Evolutionary conservation across 768 basidiomycete genomes (phyloP), one percentile per base, ranked within the genome.

Genomic region (Tricholoma sp.): DNA sequence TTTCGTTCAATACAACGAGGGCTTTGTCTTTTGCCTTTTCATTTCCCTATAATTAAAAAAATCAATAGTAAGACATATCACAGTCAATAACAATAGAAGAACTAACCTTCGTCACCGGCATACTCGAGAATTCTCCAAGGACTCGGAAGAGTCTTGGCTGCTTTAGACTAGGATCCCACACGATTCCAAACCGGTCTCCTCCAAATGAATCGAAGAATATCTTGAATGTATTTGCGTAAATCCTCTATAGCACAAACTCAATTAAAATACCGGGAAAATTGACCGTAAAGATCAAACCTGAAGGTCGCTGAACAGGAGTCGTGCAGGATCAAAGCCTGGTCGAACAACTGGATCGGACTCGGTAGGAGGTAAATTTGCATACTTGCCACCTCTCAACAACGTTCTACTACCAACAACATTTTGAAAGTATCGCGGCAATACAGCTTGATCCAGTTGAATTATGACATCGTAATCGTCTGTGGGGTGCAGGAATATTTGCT

Each of bases 401-500:
- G 80, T 66, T 1, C 70, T 69, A 1, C 74, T 57, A 60, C 88
- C 79, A 0, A 80, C 78, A 4, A 94, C 64, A 47, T 86, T 84
- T 66, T 98, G 91, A 59, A 80, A 72, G 67, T 93, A 90, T 19
- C 91, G 83, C 1, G 92, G 83, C 2, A 93, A 71, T 2, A 79
- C 70, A 12, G 74, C 52, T 0, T 85, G 77, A 43, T 94, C 78
- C 19, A 98, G 79, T 57, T 89, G 81, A 32, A 98, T 75, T 7
- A 97, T 61, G 62, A 98, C 80, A 63, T 97, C 88, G 66, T 97
- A 99, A 64, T 94, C 89, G 2, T 83, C 76, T 2, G 83, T 81
- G 0, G 94, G 90, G 62, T 96, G 92, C 9, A 82, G 74, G 74
- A 98, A 97, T 53, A 98, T 77, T n/a, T 81, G 74, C 94, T 96